These are phyloP conservation scores for Babesia gibsoni DNA, from an alignment of 169 alveolate species.

Conservation along the genomic window DNA sequence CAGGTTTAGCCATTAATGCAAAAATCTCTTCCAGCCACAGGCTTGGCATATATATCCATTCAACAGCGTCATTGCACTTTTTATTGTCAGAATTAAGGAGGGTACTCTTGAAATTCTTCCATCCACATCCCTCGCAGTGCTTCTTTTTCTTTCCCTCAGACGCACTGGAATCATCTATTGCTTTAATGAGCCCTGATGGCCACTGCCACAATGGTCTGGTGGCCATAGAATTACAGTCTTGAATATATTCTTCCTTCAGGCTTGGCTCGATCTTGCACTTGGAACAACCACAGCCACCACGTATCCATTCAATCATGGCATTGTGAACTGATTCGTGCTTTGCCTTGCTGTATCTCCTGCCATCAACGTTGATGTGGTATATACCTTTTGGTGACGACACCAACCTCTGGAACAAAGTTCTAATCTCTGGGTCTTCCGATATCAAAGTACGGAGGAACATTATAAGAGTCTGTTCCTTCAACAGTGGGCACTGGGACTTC, in stretches of 20 bases:
- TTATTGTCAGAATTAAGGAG: background rate
- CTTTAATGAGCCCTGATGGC: slow-evolving; percentile 33
- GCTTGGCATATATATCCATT: slow-evolving; percentile 24
- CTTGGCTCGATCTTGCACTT: background rate
- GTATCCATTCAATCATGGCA: slow-evolving; percentile 3
- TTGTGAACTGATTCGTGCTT: slow-evolving; percentile 24
- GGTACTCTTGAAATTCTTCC: background rate
- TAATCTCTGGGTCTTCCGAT: slow-evolving; percentile 1
- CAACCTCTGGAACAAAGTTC: slow-evolving; percentile 34
- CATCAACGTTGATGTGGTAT: slow-evolving; percentile 12
- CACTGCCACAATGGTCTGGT: slow-evolving; percentile 63
- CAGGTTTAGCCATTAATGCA: slow-evolving; percentile 15
- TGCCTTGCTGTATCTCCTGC: slow-evolving; percentile 24
- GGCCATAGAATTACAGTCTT: slow-evolving; percentile 12
- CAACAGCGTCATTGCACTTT: background rate
- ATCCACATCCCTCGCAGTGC: slow-evolving; percentile 14
- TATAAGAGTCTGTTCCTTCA: slow-evolving; percentile 19
- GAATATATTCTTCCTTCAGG: background rate
- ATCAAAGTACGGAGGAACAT: slow-evolving; percentile 21
- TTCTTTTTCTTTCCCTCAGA: background rate
- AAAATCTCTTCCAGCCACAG: slow-evolving; percentile 39
- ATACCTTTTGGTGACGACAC: slow-evolving; percentile 60
- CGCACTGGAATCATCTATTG: background rate
- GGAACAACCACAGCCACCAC: slow-evolving; percentile 13
- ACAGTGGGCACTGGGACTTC: slow-evolving; percentile 8